phyloP scores from a whole-genome alignment of 2,329 filamentous ascomycete species.

The Ophiostoma himal-ulmi region DNA sequence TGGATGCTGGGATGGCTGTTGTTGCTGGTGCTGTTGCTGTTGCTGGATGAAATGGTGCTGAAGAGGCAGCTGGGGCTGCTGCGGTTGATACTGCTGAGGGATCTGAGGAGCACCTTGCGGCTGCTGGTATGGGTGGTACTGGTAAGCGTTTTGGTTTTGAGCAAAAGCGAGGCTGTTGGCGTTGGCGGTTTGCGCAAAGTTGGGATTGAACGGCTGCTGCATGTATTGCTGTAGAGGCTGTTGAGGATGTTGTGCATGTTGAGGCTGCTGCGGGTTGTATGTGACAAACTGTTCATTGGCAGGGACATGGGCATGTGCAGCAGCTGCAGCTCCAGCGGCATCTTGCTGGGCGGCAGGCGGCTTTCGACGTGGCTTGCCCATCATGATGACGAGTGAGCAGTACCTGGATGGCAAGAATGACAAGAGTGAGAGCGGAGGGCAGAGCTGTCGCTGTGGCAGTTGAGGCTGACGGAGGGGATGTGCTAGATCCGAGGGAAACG shows the following conservation, averaged over 20 bases:
- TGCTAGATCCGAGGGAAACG: background rate
- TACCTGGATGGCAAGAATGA: background rate
- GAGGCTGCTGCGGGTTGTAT: background rate
- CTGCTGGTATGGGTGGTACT: slow-evolving; percentile 15
- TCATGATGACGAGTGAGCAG: background rate
- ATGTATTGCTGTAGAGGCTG: slow-evolving; percentile 2
- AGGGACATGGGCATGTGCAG: background rate
- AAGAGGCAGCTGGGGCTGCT: background rate
- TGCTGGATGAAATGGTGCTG: slow-evolving; percentile 11
- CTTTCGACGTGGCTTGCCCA: background rate
- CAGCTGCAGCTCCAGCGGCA: background rate
- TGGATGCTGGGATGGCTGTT: slow-evolving; percentile 4
- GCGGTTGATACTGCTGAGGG: slow-evolving; percentile 2
- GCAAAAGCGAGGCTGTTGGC: slow-evolving; percentile 13
- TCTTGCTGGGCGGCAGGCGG: slow-evolving; percentile 1
- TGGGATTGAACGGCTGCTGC: slow-evolving; percentile 3
- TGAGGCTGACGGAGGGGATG: background rate
- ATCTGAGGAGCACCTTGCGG: background rate
- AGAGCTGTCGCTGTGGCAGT: background rate
- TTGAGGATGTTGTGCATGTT: background rate
- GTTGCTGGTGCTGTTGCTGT: background rate
- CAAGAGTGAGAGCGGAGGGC: background rate
- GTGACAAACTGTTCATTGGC: slow-evolving; percentile 2
- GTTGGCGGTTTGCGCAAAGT: background rate
- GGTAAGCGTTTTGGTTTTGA: slow-evolving; percentile 12